Conservation (phyloP, 2,329 filamentous ascomycete species). For the Cladophialophora immunda region DNA sequence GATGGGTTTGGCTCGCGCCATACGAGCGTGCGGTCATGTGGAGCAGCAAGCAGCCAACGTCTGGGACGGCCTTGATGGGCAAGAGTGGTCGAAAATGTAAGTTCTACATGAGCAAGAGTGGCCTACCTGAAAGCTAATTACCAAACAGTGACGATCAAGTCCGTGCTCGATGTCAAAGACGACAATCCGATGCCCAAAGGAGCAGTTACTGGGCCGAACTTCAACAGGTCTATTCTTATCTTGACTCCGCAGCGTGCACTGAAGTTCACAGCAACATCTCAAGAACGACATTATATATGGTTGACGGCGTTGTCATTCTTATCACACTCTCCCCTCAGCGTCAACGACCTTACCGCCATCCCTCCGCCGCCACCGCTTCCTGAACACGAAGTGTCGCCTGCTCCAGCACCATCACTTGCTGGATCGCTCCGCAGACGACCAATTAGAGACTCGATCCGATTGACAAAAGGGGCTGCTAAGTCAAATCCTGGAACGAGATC, state of each 20-base stretch:
- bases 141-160: constrained; percentile 83
- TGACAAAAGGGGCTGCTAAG: constrained; percentile 77
- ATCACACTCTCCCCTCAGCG: constrained; percentile 83
- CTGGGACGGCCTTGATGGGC: constrained; percentile 85
- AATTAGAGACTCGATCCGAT: constrained; percentile 87
- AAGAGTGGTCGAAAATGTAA: constrained; percentile 94
- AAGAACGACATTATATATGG: constrained; percentile 94
- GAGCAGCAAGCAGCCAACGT: constrained; percentile 96
- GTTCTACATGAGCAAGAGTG: constrained; percentile 50
- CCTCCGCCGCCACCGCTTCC: constrained; percentile 64
- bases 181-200: constrained; percentile 85
- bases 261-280: constrained; percentile 86
- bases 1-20: constrained; percentile 98
- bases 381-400: constrained; percentile 40
- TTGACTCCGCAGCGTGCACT: constrained; percentile 90
- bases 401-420: constrained; percentile 50
- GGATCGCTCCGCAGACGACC: constrained; percentile 62
- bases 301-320: constrained; percentile 93
- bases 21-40: constrained; percentile 97
- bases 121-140: constrained; percentile 44
- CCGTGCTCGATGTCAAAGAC: constrained; percentile 95
- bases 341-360: constrained; percentile 74
- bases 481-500: constrained; percentile 51
- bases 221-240: constrained; percentile 94
- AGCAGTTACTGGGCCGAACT: constrained; percentile 59